These are phyloP conservation scores for Ormosia emarginata DNA, from an alignment of 306 rosid genomes.

Conservation along the genomic window DNA sequence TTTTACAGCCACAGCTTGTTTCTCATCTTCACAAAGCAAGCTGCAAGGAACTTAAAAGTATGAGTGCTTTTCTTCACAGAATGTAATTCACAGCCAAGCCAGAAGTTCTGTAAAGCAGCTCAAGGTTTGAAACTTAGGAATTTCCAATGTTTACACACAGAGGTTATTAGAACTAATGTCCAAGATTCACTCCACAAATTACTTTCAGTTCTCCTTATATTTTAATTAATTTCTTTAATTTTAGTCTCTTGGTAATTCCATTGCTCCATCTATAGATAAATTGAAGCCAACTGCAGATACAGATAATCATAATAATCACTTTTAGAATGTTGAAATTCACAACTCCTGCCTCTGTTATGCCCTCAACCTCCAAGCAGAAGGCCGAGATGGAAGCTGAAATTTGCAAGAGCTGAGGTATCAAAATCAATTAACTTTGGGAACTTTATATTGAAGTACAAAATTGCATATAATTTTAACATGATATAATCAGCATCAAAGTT, in stretches of 20 bases:
- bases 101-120: background rate
- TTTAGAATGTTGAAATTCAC: background rate
- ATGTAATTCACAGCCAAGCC: constrained; percentile 8
- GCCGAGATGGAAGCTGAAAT: background rate
- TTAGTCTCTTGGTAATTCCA: background rate
- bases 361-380: constrained; percentile 1
- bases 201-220: background rate
- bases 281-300: background rate
- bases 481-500: background rate
- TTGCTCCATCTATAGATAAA: background rate
- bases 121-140: background rate
- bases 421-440: background rate
- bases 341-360: background rate
- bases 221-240: background rate
- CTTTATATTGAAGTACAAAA: background rate
- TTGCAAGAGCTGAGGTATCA: background rate
- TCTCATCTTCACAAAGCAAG: constrained; percentile 85
- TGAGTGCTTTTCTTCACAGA: background rate
- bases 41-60: constrained; percentile 39
- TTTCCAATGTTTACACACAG: background rate
- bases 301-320: background rate
- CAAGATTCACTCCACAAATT: background rate
- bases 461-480: background rate
- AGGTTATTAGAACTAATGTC: background rate
- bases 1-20: constrained; percentile 89